Base-by-base conservation (phyloP, 2,329 filamentous ascomycete genomes). In the Aspergillus fijiensis region DNA sequence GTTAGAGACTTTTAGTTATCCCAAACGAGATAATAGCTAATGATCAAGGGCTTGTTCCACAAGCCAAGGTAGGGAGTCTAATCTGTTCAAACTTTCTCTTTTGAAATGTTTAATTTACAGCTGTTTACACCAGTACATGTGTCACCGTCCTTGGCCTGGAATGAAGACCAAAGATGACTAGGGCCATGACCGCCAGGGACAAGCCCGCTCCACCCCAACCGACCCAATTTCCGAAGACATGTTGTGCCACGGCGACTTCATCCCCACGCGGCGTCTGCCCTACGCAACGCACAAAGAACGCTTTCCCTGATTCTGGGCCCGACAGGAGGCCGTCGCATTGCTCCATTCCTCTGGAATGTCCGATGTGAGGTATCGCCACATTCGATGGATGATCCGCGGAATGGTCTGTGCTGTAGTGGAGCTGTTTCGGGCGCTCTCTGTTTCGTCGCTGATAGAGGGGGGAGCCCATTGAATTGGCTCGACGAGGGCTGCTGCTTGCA, bases 371-470 rank as follows among this genome's bases (percentile, higher is more conserved):
- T 35, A n/a, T 5, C 39, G 29, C 58, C 58, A 56, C 52, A 56
- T 60, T 12, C 58, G 58, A 50, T 60, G 58, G 53, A 60, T 55
- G 12, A 51, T 31, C 19, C n/a, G 27, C 12, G 51, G 31, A 10
- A 59, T 47, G 35, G 19, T 23, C 2, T 23, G n/a, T 23, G 51
- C 14, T 31, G 51, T 19, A 23, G 51, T 7, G 16, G 6, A 25
- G 51, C 11, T 33, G 31, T 33, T 33, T 7, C 6, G 2, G 31
- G 31, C 11, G 3, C 11, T 33, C 31, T 33, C 31, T 33, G 31
- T 33, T 1, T 12, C 31, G 4, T 33, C 3, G 31, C 31, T 33
- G 11, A 33, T 33, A 12, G 31, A 47, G 21, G 51, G 33, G 11
- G 35, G 51, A n/a, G 39, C 39, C 49, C 49, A 51, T 35, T 51